Evolutionary conservation across 2,329 filamentous ascomycete genomes (phyloP), one percentile per base, ranked within the genome.

Genomic region (Aureobasidium sp.): DNA sequence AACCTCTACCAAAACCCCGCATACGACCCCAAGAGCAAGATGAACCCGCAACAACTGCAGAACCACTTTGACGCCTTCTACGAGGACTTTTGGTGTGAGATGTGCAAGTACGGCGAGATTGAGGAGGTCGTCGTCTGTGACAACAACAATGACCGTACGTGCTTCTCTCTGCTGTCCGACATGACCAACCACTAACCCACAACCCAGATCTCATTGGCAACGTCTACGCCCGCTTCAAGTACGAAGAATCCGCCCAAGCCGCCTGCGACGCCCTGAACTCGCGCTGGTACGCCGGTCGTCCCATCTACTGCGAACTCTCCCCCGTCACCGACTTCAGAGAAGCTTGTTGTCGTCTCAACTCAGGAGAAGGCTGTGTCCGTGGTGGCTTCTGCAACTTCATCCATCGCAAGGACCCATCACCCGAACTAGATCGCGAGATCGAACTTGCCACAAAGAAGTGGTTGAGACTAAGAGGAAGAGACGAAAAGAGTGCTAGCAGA

Each of bases 21-120:
- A 66, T 96, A 96, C 84, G 92, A 97, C 76, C 87, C 90, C 52
- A 95, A 96, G 80, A 94, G 87, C 82, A 94, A 92, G 79, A 96
- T 99, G 89, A 97, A 96, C 79, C 80, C 91, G 7, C 88, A 86
- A 69, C 94, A 99, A 82, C 88, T 97, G 75, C 93, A 97, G 78
- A 96, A 96, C 80, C 94, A 99, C 84, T 99, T 99, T 75, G 94
- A 99, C 78, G 94, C 94, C 72, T 99, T 99, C 77, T 99, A 99
- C 82, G 94, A 99, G 80, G 94, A 99, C 76, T 91, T 99, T 68
- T 99, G 94, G 93, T 97, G 93, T 80, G 94, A 99, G 84, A 90
- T 99, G 81, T 97, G 94, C 87, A 91, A 96, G 79, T 99, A 95
- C 76, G 94, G 94, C 68, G 91, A 97, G 78, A 83, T 97, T 39